Evolutionary conservation across 2,329 filamentous ascomycete species (phyloP), one percentile per base, ranked within the genome.

Genomic region (Penicillium palitans): DNA sequence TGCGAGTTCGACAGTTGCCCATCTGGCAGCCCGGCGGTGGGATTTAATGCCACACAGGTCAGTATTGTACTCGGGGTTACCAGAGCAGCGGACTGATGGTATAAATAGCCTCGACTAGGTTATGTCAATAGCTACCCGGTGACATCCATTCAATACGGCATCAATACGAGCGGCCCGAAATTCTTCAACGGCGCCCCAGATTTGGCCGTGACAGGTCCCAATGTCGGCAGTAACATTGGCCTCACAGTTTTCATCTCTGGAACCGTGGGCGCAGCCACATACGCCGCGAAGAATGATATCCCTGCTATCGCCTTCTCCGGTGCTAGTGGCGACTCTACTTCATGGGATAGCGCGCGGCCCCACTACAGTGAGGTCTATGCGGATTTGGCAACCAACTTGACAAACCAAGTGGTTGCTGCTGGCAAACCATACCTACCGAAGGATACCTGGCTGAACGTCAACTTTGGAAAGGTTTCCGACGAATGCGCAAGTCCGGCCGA

Each of bases 41-140:
- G 87, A 40, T 72, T 74, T 63, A 88, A 90, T 67, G 72, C 76
- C 10, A 81, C 81, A 0, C 78, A 83, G 42, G 55, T 54, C 13
- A 29, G 55, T 53, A 33, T 41, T 3, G 6, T 46, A 1, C 2
- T 17, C 7, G 7, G 7, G 42, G 8, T 21, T 6, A 13, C 19
- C 1, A 15, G 12, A 19, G 6, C 13, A 3, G 3, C 4, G 13
- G 52, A 48, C 45, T 50, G 15, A 45, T 25, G 4, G 3, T 29
- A 29, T 17, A 15, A 42, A 52, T n/a, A 57, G 59, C 78, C 83
- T 0, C 81, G 83, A 6, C 79, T 89, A 46, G 87, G 89, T 79
- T 90, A 88, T 79, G 87, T 90, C 58, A 90, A 90, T 76, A 87
- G 85, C 0, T 89, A 78, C 73, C 87, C 88, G 0, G 84, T 85